phyloP scores from a whole-genome alignment of 2,329 filamentous ascomycete species.

The Salinomyces thailandicus region DNA sequence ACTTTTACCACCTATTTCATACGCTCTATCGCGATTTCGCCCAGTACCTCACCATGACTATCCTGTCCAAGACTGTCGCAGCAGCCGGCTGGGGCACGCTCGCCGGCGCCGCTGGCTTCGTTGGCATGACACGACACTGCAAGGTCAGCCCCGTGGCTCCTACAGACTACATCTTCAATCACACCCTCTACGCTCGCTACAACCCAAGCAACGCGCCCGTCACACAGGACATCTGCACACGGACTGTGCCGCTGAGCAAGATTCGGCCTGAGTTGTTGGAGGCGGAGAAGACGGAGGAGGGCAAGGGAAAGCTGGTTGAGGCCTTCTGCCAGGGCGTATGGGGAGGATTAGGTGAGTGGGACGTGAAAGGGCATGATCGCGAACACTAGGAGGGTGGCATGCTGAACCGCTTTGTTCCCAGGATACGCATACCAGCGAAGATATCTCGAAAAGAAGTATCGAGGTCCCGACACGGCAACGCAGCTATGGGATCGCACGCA shows the following conservation, averaged over 20 bases:
- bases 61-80: conserved; percentile 22
- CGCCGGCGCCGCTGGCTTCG: conserved; percentile 42
- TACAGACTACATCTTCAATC: conserved; percentile 52
- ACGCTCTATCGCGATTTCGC: too few relatives aligned
- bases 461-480: conserved; percentile 42
- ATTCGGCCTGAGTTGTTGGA: conserved; percentile 56
- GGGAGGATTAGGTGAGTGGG: conserved; percentile 50
- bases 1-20: too few relatives aligned
- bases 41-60: conserved; percentile 21
- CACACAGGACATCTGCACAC: conserved; percentile 54
- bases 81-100: conserved; percentile 24
- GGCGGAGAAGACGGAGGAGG: conserved; percentile 14
- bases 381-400: neutral
- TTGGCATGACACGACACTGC: conserved; percentile 45
- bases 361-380: neutral
- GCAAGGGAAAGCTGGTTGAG: conserved; percentile 50
- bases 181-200: conserved; percentile 45
- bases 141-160: conserved; percentile 48
- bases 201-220: conserved; percentile 55
- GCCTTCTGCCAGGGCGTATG: conserved; percentile 59
- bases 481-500: conserved; percentile 53
- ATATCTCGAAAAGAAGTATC: conserved; percentile 50
- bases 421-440: conserved; percentile 50
- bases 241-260: conserved; percentile 50
- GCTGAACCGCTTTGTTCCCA: conserved; percentile 16